Conservation (phyloP, 352 stramenopile species). For the Globisporangium heterothallicum region DNA sequence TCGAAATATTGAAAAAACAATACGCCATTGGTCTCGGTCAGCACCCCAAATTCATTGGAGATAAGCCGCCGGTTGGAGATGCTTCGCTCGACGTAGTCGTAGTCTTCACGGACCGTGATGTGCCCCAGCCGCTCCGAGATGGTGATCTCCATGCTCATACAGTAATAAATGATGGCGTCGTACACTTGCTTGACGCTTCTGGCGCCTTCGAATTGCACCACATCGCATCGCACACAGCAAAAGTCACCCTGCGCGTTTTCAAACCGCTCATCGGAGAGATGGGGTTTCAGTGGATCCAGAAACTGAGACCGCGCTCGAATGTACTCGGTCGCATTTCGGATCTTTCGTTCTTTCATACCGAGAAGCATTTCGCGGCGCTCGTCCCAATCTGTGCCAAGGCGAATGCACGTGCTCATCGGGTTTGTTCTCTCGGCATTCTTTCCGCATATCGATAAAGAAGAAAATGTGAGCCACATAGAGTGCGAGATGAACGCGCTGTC, state of each 20-base stretch:
- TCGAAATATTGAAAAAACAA: background rate
- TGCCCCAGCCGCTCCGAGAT: conserved; percentile 45
- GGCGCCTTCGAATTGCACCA: conserved; percentile 38
- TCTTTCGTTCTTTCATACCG: conserved; percentile 26
- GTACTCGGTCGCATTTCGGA: conserved; percentile 29
- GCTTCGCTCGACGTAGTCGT: conserved; percentile 28
- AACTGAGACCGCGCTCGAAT: conserved; percentile 36
- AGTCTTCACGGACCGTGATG: conserved; percentile 42
- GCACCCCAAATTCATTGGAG: conserved; percentile 3
- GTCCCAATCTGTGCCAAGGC: conserved; percentile 23
- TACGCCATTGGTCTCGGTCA: conserved; percentile 1
- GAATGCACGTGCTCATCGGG: conserved; percentile 34
- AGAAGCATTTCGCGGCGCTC: conserved; percentile 25
- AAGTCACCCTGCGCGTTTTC: conserved; percentile 28
- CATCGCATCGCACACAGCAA: conserved; percentile 26
- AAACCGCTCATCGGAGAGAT: conserved; percentile 34
- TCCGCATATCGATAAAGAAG: background rate
- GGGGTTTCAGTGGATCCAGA: conserved; percentile 27
- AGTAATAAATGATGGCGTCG: conserved; percentile 38
- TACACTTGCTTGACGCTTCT: conserved; percentile 47
- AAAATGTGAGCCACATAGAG: background rate
- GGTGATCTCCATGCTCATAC: conserved; percentile 52
- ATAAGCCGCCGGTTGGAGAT: conserved; percentile 31
- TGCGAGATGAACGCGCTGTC: background rate
- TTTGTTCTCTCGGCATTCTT: conserved; percentile 2